phyloP scores from a whole-genome alignment of 78 protist genomes.

The Dictyostelium purpureum region DNA sequence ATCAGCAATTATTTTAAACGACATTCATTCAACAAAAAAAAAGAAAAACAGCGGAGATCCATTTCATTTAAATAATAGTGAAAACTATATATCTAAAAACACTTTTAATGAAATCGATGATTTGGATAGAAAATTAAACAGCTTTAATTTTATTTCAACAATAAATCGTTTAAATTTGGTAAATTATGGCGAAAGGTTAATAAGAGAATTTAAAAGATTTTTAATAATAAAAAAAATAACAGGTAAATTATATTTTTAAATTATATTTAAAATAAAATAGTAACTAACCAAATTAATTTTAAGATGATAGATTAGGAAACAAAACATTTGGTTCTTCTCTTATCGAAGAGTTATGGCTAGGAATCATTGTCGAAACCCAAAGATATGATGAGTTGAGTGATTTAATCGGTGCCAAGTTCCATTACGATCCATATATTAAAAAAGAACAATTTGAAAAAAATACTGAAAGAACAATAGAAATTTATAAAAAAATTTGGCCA shows the following conservation, averaged over 20 bases:
- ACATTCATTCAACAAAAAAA: too few relatives aligned
- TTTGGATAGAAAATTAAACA: neutral
- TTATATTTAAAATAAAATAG: too few relatives aligned
- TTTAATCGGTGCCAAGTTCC: neutral
- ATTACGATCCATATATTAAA: neutral
- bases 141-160: neutral
- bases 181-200: neutral
- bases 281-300: neutral
- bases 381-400: neutral
- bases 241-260: neutral
- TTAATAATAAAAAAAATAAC: neutral
- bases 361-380: neutral
- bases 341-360: neutral
- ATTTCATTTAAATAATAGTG: too few relatives aligned
- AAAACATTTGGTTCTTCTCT: neutral
- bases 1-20: too few relatives aligned
- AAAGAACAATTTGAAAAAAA: too few relatives aligned
- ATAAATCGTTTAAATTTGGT: neutral
- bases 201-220: neutral
- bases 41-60: too few relatives aligned
- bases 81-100: too few relatives aligned
- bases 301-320: neutral
- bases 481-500: too few relatives aligned
- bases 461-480: too few relatives aligned
- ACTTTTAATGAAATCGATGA: too few relatives aligned